Conservation (phyloP, 2,329 filamentous ascomycete genomes). For the Epicoccum sorghinum region DNA sequence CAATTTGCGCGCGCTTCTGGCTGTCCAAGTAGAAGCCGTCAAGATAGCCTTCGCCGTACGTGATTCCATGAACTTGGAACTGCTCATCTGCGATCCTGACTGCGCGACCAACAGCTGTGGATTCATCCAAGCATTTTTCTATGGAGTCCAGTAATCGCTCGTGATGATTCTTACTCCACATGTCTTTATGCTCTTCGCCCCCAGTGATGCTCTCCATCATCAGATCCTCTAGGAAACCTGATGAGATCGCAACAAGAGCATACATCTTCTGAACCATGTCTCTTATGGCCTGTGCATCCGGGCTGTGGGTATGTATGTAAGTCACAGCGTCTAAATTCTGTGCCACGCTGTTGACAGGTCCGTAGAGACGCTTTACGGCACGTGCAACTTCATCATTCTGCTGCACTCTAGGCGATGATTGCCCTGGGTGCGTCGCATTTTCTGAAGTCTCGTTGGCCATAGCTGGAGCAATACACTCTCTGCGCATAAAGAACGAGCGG, state of each 20-base stretch:
- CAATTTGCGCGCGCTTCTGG: background rate
- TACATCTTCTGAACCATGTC: background rate
- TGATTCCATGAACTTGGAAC: background rate
- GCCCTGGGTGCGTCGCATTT: background rate
- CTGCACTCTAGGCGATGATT: background rate
- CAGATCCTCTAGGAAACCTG: background rate
- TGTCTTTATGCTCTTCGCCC: background rate
- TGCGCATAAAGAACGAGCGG: background rate
- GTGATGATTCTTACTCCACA: constrained; percentile 5
- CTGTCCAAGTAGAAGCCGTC: background rate
- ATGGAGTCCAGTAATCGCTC: background rate
- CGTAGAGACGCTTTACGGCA: background rate
- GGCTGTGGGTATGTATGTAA: background rate
- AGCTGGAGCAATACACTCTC: background rate
- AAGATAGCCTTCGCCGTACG: background rate
- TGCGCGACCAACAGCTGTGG: background rate
- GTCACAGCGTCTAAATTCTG: background rate
- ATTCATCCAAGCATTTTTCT: background rate
- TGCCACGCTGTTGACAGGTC: background rate
- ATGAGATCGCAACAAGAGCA: background rate
- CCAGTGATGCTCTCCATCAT: background rate
- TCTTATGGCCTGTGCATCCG: background rate
- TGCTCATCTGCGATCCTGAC: background rate
- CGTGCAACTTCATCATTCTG: background rate
- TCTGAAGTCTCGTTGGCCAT: background rate